Base-by-base conservation (phyloP, 176 grass and related monocot species). In the Triticum timopheevii region DNA sequence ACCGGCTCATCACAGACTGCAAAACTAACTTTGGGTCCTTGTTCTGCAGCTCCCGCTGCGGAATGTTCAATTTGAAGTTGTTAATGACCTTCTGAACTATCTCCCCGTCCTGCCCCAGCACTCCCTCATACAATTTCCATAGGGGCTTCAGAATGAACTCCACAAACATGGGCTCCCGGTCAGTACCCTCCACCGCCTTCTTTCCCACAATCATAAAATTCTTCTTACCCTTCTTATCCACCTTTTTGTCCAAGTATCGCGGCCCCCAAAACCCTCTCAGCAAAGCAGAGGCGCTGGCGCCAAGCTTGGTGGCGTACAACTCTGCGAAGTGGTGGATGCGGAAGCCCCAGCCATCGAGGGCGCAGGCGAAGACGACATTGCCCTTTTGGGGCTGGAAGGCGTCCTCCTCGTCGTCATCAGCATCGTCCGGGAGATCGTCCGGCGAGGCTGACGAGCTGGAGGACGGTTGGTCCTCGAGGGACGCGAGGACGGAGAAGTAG, bases 301-400 rank as follows among this genome's bases (percentile, higher is more conserved):
- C 73, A 10, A 56, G 73, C 47, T 77, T 52, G 27, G 47, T 77
- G 73, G 96, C 91, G 52, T 94, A 98, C 33, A 98, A 62, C 10
- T 93, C 80, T 0, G 90, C 93, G 78, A 98, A 96, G 12, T 96
- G 93, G 34, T 89, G 87, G 75, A 88, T 88, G 20, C 93, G 87
- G 86, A 98, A 98, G 61, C 96, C 96, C 96, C 96, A 98, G 64
- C 96, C 96, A 13, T 98, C 93, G 35, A 96, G 88, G 20, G 92
- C 96, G 64, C 96, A 96, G 35, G 86, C 87, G 73, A 98, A 98
- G 19, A 93, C 80, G 23, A 96, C 96, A 23, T 96, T 98, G 35
- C 96, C 96, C 86, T 94, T 96, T 2, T 94, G 93, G 1, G 96
- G 93, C 86, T 91, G 90, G 86, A 98, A 98, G 4, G 94, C 84